Base-by-base conservation (phyloP, 2,329 filamentous ascomycete genomes). In the Sporothrix inflata region DNA sequence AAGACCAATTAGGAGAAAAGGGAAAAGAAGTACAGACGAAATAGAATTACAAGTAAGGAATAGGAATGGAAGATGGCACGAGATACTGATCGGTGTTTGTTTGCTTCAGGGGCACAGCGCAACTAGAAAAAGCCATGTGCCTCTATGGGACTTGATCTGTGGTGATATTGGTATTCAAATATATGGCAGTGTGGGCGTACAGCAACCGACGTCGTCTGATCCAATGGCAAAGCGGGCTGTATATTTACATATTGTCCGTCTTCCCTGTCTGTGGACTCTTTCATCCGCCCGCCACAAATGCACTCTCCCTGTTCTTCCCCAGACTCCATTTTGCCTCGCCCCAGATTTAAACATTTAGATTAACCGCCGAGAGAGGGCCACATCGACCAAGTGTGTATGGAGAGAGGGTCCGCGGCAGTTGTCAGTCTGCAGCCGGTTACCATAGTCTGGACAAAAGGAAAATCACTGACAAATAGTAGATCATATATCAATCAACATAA, bases 281-380 rank as follows among this genome's bases (percentile, higher is more conserved):
- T 57, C 53, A 34, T 34, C 53, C 57, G 34, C n/a, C n/a, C 38
- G 9, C 57, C n/a, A n/a, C 16, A 27, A 1, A n/a, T 24, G 19
- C 24, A 61, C 19, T 67, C 38, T 21, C 19, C 19, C n/a, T 9
- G 38, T 24, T 71, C 55, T 67, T 60, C 61, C 61, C 70, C 61
- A 60, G 42, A 63, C 45, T 60, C 21, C 34, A 30, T 60, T 60
- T 67, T 34, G 63, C 47, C 53, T 67, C 34, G 53, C 70, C 63
- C 61, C 60, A 55, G 61, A 60, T 67, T 68, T 67, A 49, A 38
- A 24, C 38, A 60, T 47, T 47, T 68, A 72, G 12, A 72, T 72
- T 72, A 72, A 61, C 70, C 51, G 70, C 70, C 70, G 63, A 72
- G 12, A 65, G 40, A 27, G 60, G 60, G 38, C 60, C 21, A 45